Evolutionary conservation across 257 asterid species (phyloP).

Genomic region (Gardenia jasminoides): DNA sequence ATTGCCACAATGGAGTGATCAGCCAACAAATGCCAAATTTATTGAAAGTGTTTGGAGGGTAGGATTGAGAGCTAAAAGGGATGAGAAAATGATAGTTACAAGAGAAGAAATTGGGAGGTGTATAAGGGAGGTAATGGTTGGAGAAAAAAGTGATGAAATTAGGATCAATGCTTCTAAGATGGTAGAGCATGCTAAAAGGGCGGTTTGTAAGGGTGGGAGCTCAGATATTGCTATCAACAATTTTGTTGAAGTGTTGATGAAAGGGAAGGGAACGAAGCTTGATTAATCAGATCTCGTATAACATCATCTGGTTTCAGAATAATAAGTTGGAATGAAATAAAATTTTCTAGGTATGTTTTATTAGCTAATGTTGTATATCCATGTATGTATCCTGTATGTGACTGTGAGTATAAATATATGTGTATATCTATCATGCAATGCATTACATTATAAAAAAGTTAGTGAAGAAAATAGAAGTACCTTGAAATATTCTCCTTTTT

Average conservation of each 20-base stretch:
- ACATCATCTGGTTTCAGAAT: too few relatives aligned
- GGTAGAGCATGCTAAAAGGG: constrained; percentile 2
- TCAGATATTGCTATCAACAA: neutral
- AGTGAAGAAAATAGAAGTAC: too few relatives aligned
- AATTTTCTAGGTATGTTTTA: too few relatives aligned
- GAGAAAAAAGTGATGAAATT: constrained; percentile 14
- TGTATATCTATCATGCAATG: too few relatives aligned
- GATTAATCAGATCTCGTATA: too few relatives aligned
- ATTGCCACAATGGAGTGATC: constrained; percentile 15
- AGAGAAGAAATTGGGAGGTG: constrained; percentile 20
- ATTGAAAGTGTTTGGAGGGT: constrained; percentile 8
- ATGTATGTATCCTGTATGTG: too few relatives aligned
- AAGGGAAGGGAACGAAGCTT: neutral
- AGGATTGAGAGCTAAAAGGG: constrained; percentile 4
- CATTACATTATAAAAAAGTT: too few relatives aligned
- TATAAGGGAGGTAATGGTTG: constrained; percentile 13
- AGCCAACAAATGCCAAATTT: constrained; percentile 22
- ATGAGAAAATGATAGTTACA: neutral
- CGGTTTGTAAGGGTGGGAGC: neutral
- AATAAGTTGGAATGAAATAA: too few relatives aligned
- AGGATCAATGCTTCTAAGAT: constrained; percentile 1
- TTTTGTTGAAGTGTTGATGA: neutral
- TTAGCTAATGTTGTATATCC: too few relatives aligned
- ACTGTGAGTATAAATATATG: too few relatives aligned
- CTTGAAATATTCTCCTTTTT: too few relatives aligned